phyloP scores from a whole-genome alignment of 169 alveolate species.

The Plasmodium malariae region DNA sequence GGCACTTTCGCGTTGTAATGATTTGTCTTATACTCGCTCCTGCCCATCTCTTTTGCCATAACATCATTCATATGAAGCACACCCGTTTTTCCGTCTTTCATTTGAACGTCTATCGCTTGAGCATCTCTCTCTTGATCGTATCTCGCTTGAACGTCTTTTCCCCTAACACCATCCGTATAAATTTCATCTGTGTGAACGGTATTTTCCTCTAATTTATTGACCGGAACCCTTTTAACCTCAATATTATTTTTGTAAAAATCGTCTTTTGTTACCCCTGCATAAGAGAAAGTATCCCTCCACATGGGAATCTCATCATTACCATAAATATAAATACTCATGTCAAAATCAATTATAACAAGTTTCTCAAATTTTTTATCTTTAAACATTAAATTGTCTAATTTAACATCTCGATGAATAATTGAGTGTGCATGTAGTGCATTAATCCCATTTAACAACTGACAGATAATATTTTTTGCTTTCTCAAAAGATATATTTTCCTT shows the following conservation, averaged over 20 bases:
- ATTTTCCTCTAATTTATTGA: not conserved
- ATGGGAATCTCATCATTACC: slow-evolving; percentile 12
- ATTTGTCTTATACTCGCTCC: too few species aligned
- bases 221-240: not conserved
- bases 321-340: slow-evolving; percentile 62
- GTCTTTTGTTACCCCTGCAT: slow-evolving; percentile 18
- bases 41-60: not conserved
- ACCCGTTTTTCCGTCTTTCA: too few species aligned
- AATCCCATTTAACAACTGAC: slow-evolving; percentile 51
- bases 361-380: slow-evolving; percentile 53
- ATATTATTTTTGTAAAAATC: slow-evolving; percentile 6
- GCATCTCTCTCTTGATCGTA: too few species aligned
- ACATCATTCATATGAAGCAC: slow-evolving; percentile 11
- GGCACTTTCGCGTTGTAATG: not conserved
- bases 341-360: slow-evolving; percentile 65
- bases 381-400: slow-evolving; percentile 64
- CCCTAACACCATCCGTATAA: slow-evolving; percentile 8
- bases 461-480: slow-evolving; percentile 53
- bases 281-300: not conserved
- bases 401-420: slow-evolving; percentile 70
- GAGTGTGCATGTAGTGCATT: slow-evolving; percentile 48
- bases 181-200: not conserved
- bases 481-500: slow-evolving; percentile 59
- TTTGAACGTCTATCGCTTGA: too few species aligned
- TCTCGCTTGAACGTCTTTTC: too few species aligned